Percentiles rank a stretch among this genome's conserved stretches.
Conservation (phyloP, 2,329 filamentous ascomycete species). For the Paecilomyces variotii region DNA sequence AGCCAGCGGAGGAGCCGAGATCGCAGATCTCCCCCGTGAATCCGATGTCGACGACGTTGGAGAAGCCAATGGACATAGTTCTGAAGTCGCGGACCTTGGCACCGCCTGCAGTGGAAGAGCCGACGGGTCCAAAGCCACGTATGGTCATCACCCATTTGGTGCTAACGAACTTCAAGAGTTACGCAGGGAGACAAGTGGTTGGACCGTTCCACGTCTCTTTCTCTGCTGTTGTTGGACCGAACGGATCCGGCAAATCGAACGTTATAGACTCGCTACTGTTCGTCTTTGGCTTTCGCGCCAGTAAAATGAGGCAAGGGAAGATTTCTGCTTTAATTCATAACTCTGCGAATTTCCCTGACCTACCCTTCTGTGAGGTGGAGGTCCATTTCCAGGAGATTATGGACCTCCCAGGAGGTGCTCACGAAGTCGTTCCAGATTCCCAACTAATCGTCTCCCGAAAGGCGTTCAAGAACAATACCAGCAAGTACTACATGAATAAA, state of each 20-base stretch:
- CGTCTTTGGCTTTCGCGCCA: slow-evolving; percentile 97
- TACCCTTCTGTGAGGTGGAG: slow-evolving; percentile 89
- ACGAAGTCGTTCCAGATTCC: slow-evolving; percentile 73
- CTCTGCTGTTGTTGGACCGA: slow-evolving; percentile 94
- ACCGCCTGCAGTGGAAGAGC: slow-evolving; percentile 59
- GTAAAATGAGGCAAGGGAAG: slow-evolving; percentile 99
- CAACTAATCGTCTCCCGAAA: slow-evolving; percentile 80
- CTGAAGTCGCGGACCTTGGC: slow-evolving; percentile 71
- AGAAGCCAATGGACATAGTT: slow-evolving; percentile 89
- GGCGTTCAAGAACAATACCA: slow-evolving; percentile 96
- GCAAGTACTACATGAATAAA: slow-evolving; percentile 95
- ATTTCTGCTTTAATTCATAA: slow-evolving; percentile 97
- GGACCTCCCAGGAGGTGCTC: slow-evolving; percentile 69
- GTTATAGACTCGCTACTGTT: slow-evolving; percentile 97
- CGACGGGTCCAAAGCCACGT: slow-evolving; percentile 68
- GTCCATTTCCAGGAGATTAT: slow-evolving; percentile 95
- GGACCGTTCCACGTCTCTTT: slow-evolving; percentile 96
- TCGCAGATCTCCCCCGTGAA: slow-evolving; percentile 56
- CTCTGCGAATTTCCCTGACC: slow-evolving; percentile 73
- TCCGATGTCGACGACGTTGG: slow-evolving; percentile 67
- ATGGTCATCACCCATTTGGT: slow-evolving; percentile 90
- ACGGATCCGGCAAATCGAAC: slow-evolving; percentile 97
- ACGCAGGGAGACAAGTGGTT: slow-evolving; percentile 88
- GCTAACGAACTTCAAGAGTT: slow-evolving; percentile 97
- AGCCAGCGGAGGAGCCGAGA: slow-evolving; percentile 36